Conservation (phyloP, 768 basidiomycete genomes). For the Russula brevipes region DNA sequence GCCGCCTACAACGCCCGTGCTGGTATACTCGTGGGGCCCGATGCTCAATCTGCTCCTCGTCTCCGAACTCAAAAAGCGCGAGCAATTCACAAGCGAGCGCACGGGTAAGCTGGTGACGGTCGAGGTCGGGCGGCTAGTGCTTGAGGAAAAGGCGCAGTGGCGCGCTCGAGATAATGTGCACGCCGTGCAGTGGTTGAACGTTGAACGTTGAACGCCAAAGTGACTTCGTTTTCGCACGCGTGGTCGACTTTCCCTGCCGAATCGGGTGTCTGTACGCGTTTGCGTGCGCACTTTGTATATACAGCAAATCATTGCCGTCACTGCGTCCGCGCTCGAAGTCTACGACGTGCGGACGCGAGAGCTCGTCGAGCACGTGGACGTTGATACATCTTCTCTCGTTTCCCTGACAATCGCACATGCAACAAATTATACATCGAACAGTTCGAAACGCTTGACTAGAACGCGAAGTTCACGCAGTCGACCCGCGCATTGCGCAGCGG, state of each 20-base stretch:
- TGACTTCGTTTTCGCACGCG: slow-evolving; percentile 59
- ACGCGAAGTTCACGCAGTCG: slow-evolving; percentile 65
- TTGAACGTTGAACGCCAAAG: slow-evolving; percentile 79
- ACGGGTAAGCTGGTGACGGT: slow-evolving; percentile 55
- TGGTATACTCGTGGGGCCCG: slow-evolving; percentile 85
- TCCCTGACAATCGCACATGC: slow-evolving; percentile 49
- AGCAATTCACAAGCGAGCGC: slow-evolving; percentile 46
- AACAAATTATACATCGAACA: slow-evolving; percentile 65
- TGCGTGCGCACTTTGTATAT: not conserved
- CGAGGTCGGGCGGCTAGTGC: slow-evolving; percentile 60
- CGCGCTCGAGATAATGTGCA: slow-evolving; percentile 56
- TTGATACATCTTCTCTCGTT: slow-evolving; percentile 52
- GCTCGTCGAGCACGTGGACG: slow-evolving; percentile 56
- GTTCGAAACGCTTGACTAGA: slow-evolving; percentile 74
- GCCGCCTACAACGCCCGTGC: slow-evolving; percentile 47
- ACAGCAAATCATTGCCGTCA: slow-evolving; percentile 69
- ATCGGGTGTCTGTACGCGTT: too few species aligned
- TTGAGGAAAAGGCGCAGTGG: slow-evolving; percentile 59
- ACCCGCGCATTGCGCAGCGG: slow-evolving; percentile 83
- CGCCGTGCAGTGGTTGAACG: slow-evolving; percentile 83
- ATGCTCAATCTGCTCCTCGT: slow-evolving; percentile 61
- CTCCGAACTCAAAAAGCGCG: slow-evolving; percentile 51
- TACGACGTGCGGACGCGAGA: slow-evolving; percentile 56
- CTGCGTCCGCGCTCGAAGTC: slow-evolving; percentile 53
- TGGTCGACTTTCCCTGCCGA: too few species aligned